These are phyloP conservation scores for Bauhinia variegata DNA, from an alignment of 306 rosid genomes.

Conservation along the genomic window DNA sequence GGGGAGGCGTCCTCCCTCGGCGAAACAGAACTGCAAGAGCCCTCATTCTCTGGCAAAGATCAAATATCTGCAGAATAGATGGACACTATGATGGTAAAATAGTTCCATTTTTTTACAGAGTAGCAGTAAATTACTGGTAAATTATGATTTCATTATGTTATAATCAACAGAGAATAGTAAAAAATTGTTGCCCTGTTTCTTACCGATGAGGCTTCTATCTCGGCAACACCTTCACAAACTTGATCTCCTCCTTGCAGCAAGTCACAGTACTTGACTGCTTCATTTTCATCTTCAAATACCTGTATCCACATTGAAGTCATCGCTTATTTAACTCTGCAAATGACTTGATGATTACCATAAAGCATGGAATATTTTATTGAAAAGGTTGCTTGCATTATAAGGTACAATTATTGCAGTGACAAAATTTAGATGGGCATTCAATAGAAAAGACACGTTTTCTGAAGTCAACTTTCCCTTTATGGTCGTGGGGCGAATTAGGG, in stretches of 20 bases:
- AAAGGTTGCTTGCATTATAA: constrained; percentile 9
- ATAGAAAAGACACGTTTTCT: background rate
- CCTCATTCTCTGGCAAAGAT: constrained; percentile 86
- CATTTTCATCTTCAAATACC: constrained; percentile 96
- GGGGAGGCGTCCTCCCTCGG: constrained; percentile 91
- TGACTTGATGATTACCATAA: constrained; percentile 6
- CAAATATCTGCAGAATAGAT: constrained; percentile 64
- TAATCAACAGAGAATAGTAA: constrained; percentile 3
- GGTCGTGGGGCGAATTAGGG: background rate
- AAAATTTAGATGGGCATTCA: background rate
- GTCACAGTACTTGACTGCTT: constrained; percentile 89
- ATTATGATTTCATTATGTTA: too few species aligned
- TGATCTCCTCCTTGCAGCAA: constrained; percentile 88
- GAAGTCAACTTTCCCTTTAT: background rate
- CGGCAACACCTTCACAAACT: constrained; percentile 98
- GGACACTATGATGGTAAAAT: constrained; percentile 13
- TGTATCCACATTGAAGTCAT: constrained; percentile 28
- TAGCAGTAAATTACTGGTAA: too few species aligned
- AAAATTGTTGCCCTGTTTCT: constrained; percentile 33
- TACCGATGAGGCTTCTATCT: constrained; percentile 96
- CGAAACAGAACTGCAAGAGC: constrained; percentile 95
- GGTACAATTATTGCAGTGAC: background rate
- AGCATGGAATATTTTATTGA: constrained; percentile 7
- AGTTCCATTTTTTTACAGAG: background rate
- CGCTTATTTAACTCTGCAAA: background rate